Evolutionary conservation across 2,329 filamentous ascomycete species (phyloP), one percentile per base, ranked within the genome.

Genomic region (Aphanoascus verrucosus): DNA sequence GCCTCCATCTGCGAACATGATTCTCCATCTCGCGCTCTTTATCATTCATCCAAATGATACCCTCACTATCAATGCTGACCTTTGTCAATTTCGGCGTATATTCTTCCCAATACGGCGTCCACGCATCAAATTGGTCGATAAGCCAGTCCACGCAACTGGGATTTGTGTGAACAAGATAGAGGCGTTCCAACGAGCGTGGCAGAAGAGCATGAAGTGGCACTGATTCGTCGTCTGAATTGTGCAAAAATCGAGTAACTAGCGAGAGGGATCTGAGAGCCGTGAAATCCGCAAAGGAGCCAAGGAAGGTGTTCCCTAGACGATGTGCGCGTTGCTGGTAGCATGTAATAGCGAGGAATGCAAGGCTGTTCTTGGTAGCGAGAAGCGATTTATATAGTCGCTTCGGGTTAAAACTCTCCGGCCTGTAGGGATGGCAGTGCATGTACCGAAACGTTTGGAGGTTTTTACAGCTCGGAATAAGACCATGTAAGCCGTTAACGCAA

Each of bases 401-500:
- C 23, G 50, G 32, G 5, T 46, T n/a, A 28, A 57, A 54, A n/a
- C 28, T 44, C 2, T 32, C 23, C 11, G 5, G 5, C 8, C 28
- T 12, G 15, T 17, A 45, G 35, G 34, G 34, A 17, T 53, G 47
- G 38, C 37, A 47, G n/a, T 55, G 50, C 9, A 32, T 45, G 42
- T 53, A 57, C 38, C 44, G 17, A 20, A 57, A 55, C 0, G 50
- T 42, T 40, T 45, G 53, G 35, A 57, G 46, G 28, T 53, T 53
- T 31, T 48, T 55, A 49, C 53, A 55, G n/a, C 35, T 17, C 34
- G 43, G 32, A 32, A 57, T 40, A 32, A 53, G 20, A 1, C 34
- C 40, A 11, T 43, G 15, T 17, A 57, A 37, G n/a, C 55, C 55
- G 34, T 53, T 40, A 3, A 32, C 5, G 7, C 47, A 50, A 19